Evolutionary conservation across 768 basidiomycete species (phyloP), one percentile per base, ranked within the genome.

Genomic region (Floccularia luteovirens): DNA sequence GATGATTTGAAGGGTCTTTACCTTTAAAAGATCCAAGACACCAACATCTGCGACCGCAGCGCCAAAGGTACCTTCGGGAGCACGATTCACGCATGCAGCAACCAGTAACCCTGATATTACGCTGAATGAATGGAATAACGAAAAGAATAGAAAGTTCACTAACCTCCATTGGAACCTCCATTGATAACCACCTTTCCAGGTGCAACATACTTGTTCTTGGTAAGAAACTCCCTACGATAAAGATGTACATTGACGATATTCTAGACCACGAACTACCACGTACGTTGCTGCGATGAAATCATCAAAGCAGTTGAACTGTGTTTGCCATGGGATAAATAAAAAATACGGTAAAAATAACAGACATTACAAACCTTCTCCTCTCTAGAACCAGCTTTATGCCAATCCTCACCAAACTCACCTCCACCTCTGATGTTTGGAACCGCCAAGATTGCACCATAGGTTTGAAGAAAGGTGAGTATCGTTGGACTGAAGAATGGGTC

Each of bases 231-330:
- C 16, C 83, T 88, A 43, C 3, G 51, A 19, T 28, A 37, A 20
- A 28, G 21, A n/a, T 7, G 31, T 47, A 5, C 35, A 31, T 17
- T 5, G 19, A 17, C 28, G 37, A 19, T 35, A 28, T 25, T 10
- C 13, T 23, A 32, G 31, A 35, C 22, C 36, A 22, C 12, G 35
- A n/a, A 25, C 25, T 20, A 31, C 17, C 11, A 60, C 77, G 50
- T 62, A 86, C 85, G 80, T 77, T 22, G 84, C 86, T 5, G 82
- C 75, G 46, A 86, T 82, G 59, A 90, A 90, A 55, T 91, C 89
- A 49, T 90, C 67, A 50, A 87, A 90, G 40, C 77, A 78, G 42
- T 87, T 88, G 44, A 66, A 68, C 81, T 85, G 35, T 19, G 13
- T 44, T 23, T 23, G 14, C 38, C 45, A 39, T 43, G 43, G 25